Evolutionary conservation across 1,284 basidiomycete species (phyloP), one percentile per base, ranked within the genome.

Genomic region (Ceratobasidium sp.): DNA sequence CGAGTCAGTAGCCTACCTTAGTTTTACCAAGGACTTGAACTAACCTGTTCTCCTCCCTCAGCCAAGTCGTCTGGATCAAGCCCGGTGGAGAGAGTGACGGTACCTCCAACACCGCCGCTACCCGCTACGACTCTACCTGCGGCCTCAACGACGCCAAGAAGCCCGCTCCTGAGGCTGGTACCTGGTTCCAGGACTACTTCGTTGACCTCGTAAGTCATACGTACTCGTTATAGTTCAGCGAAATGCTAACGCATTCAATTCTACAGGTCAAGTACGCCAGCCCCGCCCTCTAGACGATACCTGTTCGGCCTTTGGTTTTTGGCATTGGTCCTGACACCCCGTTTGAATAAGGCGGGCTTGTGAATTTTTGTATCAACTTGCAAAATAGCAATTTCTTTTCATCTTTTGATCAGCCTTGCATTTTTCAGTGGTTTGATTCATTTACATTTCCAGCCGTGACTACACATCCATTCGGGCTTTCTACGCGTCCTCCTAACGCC

Each of bases 11-110:
- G 83, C 42, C 82, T 80, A 60, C 75, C 78, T 56, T 78, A 83
- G 72, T 86, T 87, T 75, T 77, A 85, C 49, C n/a, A 10, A n/a
- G 15, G 2, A 3, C 45, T 10, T 17, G 1, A n/a, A 29, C 64
- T 67, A 8, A 67, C 20, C 29, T 7, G 20, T 43, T 54, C 6
- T 40, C 15, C 45, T 25, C 1, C 27, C 43, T 45, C 35, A 67
- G 64, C 64, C 64, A 67, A 67, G 84, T 87, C 76, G 85, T 87
- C 72, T 88, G 86, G 86, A 82, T 86, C 73, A 88, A 89, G 80
- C 86, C 87, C 69, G 86, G 86, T 82, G 86, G 87, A 72, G 86
- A 88, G 78, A 85, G 81, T 72, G 86, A 88, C 75, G 86, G 86
- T 73, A 88, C 86, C 53, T 84, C 82, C 73, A 82, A 88, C 80